These are phyloP conservation scores for Colletotrichum scovillei DNA, from an alignment of 2,329 filamentous ascomycete species.

Conservation along the genomic window DNA sequence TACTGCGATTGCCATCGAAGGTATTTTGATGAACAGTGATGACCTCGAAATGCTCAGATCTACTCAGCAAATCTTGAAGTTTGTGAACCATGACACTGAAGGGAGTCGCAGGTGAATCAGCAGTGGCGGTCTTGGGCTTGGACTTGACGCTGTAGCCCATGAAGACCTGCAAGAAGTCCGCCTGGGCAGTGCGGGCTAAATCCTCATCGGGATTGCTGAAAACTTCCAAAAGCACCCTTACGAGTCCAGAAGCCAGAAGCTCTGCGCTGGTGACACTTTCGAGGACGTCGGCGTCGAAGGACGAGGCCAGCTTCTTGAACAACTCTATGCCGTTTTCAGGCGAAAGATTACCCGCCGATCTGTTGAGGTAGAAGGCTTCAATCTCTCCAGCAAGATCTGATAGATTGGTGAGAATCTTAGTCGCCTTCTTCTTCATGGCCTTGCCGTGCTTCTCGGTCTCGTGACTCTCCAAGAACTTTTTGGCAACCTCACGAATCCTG, in stretches of 20 bases:
- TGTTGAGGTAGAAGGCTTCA: slow-evolving; percentile 74
- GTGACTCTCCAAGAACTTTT: slow-evolving; percentile 85
- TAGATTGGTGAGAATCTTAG: slow-evolving; percentile 78
- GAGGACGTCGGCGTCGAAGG: slow-evolving; percentile 89
- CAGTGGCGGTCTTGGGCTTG: slow-evolving; percentile 71
- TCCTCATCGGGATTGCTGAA: slow-evolving; percentile 78
- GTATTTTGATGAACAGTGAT: slow-evolving; percentile 94
- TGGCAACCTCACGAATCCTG: slow-evolving; percentile 80
- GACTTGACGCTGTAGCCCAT: slow-evolving; percentile 81
- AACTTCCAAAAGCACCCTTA: slow-evolving; percentile 83
- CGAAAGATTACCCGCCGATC: slow-evolving; percentile 57
- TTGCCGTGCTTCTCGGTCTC: slow-evolving; percentile 80
- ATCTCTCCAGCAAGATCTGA: slow-evolving; percentile 79
- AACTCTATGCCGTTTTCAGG: slow-evolving; percentile 69
- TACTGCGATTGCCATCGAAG: slow-evolving; percentile 89
- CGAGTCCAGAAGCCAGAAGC: slow-evolving; percentile 88
- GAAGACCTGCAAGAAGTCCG: slow-evolving; percentile 90
- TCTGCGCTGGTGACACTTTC: slow-evolving; percentile 97
- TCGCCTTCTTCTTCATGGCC: slow-evolving; percentile 82
- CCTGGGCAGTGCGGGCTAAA: slow-evolving; percentile 75
- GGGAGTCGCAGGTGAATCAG: slow-evolving; percentile 79
- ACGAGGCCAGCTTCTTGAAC: slow-evolving; percentile 80
- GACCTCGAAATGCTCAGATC: slow-evolving; percentile 98
- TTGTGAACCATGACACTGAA: slow-evolving; percentile 95
- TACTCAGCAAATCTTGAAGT: slow-evolving; percentile 93